phyloP scores from a whole-genome alignment of 306 rosid genomes.

The Potentilla sterilis region DNA sequence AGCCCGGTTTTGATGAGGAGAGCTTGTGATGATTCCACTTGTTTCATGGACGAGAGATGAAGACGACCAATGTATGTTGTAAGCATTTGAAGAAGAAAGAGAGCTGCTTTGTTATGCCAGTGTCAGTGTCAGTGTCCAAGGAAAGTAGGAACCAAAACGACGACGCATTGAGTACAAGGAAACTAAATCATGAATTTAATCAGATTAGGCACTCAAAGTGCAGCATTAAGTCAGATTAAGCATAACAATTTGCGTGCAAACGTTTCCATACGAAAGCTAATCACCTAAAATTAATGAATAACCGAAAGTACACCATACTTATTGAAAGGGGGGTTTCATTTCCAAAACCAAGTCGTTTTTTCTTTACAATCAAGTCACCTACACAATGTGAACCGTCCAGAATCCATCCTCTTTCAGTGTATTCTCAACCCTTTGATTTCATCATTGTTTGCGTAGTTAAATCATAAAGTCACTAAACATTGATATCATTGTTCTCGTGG shows the following conservation, averaged over 20 bases:
- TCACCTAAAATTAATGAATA: neutral
- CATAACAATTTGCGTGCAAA: no score
- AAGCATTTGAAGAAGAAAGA: no score
- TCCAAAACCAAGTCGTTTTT: conserved; percentile 10
- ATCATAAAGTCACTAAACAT: conserved; percentile 15
- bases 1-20: conserved; percentile 47
- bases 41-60: conserved; percentile 46
- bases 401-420: conserved; percentile 9
- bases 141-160: no score
- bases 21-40: conserved; percentile 46
- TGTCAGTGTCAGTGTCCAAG: no score
- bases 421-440: conserved; percentile 2
- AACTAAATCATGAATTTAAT: no score
- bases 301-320: neutral
- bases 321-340: conserved; percentile 4
- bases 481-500: neutral
- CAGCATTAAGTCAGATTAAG: no score
- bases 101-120: no score
- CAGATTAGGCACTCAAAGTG: no score
- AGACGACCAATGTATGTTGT: neutral
- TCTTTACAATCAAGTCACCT: conserved; percentile 34
- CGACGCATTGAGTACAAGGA: no score
- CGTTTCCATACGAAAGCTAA: no score
- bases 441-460: conserved; percentile 9
- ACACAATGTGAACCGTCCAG: conserved; percentile 18